These are phyloP conservation scores for Berkeleyomyces rouxiae DNA, from an alignment of 2,329 filamentous ascomycete genomes.

Conservation along the genomic window DNA sequence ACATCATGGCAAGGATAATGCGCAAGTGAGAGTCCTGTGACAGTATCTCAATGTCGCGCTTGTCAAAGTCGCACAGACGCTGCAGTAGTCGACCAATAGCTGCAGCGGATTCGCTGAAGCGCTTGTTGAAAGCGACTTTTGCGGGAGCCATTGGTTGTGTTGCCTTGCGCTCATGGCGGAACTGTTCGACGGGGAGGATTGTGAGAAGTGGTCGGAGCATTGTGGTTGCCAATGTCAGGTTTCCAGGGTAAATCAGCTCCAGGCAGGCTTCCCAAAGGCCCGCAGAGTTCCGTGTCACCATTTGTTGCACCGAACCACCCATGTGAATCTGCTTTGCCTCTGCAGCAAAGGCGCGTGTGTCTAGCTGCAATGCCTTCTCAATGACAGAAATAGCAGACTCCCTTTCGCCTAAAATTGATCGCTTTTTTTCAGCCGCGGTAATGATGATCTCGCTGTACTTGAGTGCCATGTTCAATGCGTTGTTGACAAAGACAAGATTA, in stretches of 20 bases:
- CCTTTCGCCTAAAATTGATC: slow-evolving; percentile 16
- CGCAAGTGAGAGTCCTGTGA: slow-evolving; percentile 51
- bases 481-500: slow-evolving; percentile 44
- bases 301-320: slow-evolving; percentile 44
- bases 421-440: slow-evolving; percentile 31
- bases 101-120: slow-evolving; percentile 38
- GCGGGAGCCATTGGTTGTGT: slow-evolving; percentile 23
- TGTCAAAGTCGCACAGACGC: slow-evolving; percentile 59
- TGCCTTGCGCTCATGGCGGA: slow-evolving; percentile 38
- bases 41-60: slow-evolving; percentile 50
- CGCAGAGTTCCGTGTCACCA: slow-evolving; percentile 52
- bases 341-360: slow-evolving; percentile 27
- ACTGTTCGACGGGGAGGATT: slow-evolving; percentile 59
- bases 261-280: slow-evolving; percentile 66
- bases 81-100: slow-evolving; percentile 61
- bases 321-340: slow-evolving; percentile 42
- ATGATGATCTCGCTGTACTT: slow-evolving; percentile 45
- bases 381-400: slow-evolving; percentile 26
- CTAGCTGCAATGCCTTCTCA: slow-evolving; percentile 37
- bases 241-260: slow-evolving; percentile 46
- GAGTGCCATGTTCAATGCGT: slow-evolving; percentile 47
- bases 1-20: slow-evolving; percentile 60
- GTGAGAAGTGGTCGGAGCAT: slow-evolving; percentile 55
- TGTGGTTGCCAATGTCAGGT: slow-evolving; percentile 55
- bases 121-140: slow-evolving; percentile 61